phyloP scores from a whole-genome alignment of 202 grass and related monocot genomes.

The Carex sylvatica region DNA sequence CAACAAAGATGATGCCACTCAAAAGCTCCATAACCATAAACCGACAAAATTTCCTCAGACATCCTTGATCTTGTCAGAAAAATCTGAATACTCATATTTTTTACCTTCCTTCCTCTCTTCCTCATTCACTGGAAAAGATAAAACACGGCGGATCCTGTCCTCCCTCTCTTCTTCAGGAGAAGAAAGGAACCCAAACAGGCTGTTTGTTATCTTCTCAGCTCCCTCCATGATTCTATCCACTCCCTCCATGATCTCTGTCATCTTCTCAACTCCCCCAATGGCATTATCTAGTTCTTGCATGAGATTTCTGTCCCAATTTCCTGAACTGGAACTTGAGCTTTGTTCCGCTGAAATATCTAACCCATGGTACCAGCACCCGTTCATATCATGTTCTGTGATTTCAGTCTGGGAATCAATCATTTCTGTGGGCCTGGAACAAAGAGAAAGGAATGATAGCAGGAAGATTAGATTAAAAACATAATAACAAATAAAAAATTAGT shows the following conservation, averaged over 20 bases:
- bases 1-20: not conserved
- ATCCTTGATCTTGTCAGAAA: constrained; percentile 59
- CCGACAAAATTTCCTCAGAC: constrained; percentile 44
- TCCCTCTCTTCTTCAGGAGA: constrained; percentile 22
- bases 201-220: constrained; percentile 47
- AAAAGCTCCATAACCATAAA: not conserved
- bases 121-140: constrained; percentile 27
- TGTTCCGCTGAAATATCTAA: not conserved
- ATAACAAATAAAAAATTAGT: not conserved
- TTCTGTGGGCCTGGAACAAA: constrained; percentile 50
- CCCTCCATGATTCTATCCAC: constrained; percentile 30
- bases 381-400: constrained; percentile 76
- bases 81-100: constrained; percentile 47
- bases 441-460: constrained; percentile 2
- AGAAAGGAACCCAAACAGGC: constrained; percentile 53
- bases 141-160: not conserved
- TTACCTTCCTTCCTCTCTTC: constrained; percentile 28
- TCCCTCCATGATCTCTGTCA: constrained; percentile 46
- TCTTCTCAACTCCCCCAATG: constrained; percentile 14
- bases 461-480: not conserved
- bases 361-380: not conserved
- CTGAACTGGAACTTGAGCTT: not conserved
- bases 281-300: constrained; percentile 26
- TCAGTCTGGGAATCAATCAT: constrained; percentile 80
- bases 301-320: constrained; percentile 47